Evolutionary conservation across 345 rosid species (phyloP), one percentile per base, ranked within the genome.

Genomic region (Laguncularia racemosa): DNA sequence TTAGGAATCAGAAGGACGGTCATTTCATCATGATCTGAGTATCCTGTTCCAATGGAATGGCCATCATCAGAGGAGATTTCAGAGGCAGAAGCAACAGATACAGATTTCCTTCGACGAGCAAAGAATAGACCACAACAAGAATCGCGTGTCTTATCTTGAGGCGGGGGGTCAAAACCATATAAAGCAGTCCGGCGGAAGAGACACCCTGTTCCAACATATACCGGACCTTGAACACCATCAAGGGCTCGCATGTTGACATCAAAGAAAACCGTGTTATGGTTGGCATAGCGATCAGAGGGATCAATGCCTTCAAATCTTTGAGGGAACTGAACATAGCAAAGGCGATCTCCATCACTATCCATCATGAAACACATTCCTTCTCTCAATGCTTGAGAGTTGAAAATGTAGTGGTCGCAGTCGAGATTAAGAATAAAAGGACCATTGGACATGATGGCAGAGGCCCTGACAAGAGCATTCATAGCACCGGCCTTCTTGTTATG

Each of bases 401-500:
- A 76, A 61, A 87, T 64, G 65, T 87, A 91, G 61, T 83, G 96
- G 63, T 91, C 96, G 55, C 89, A 87, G 62, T 91, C 97, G 47
- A 91, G 87, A 63, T 87, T 85, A 48, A 87, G 83, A 20, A 91
- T 91, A 74, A 85, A 91, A 14, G 97, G 84, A 45, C 93, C 96
- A 46, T 91, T 91, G 20, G 96, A 87, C 88, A 85, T 85, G 20
- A 91, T 78, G 17, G 97, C 96, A 0, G 96, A 83, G 48, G 93
- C 72, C 47, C 95, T 76, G 16, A 87, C 96, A 51, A 91, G 72
- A 1, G 91, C 96, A 52, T 91, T 87, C 97, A 91, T 91, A 13
- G 97, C 93, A 50, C 97, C 96, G 16, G 95, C 97, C 66, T 90
- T 90, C 69, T 90, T 90, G 76, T 84, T 83, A 68, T 90, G 97